Evolutionary conservation across 164 flowering plant species (phyloP).

Genomic region (Magnolia kwangsiensis): DNA sequence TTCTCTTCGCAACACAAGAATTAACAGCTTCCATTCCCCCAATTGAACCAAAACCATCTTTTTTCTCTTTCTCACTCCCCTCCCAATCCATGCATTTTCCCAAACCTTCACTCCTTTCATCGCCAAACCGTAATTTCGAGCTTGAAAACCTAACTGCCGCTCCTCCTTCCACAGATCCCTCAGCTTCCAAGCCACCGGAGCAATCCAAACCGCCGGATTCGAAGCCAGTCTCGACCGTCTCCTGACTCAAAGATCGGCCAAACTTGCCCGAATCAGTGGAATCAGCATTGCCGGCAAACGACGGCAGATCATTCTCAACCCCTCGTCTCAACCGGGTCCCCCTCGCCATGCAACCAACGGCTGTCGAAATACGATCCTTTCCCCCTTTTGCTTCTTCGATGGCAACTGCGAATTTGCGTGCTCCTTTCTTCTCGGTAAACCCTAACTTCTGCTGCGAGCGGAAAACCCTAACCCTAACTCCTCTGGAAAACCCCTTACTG

Average conservation of each 20-base stretch:
- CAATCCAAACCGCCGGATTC: not conserved
- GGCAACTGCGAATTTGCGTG: too few species aligned
- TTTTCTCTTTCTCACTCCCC: not conserved
- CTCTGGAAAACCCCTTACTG: not conserved
- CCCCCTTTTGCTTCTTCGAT: not conserved
- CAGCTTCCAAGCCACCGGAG: not conserved
- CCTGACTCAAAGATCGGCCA: not conserved
- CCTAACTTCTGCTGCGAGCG: too few species aligned
- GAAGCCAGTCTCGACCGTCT: not conserved
- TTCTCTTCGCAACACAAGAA: not conserved
- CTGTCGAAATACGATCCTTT: not conserved
- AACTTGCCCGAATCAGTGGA: not conserved
- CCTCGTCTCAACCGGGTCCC: not conserved
- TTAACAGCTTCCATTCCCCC: not conserved
- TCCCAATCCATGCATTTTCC: not conserved
- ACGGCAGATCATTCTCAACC: not conserved
- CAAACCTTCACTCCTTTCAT: not conserved
- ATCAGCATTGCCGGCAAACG: not conserved
- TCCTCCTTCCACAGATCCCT: not conserved
- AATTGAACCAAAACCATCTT: not conserved
- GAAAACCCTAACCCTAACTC: slow-evolving; percentile 2
- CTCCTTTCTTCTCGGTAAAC: not conserved
- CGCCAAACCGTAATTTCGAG: not conserved
- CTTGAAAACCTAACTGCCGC: not conserved
- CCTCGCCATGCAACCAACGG: not conserved